A percentile compares a stretch with the other conserved stretches of the same genome.
Conservation (phyloP, 768 basidiomycete species). For the Lactarius indigo region DNA sequence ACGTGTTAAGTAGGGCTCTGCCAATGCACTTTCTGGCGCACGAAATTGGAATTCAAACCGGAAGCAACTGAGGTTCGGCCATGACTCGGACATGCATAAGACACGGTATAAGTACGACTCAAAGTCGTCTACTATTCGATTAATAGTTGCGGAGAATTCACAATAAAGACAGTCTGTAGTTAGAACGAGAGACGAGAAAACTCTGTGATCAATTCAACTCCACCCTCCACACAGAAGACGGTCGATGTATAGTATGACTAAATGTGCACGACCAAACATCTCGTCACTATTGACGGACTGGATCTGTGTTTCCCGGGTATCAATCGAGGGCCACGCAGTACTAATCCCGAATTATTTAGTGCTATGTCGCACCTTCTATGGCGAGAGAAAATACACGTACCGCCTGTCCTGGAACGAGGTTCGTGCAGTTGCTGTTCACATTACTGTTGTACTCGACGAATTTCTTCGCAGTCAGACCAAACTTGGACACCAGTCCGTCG, state of each 20-base stretch:
- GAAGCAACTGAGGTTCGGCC: too few relatives aligned
- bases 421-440: constrained; percentile 1
- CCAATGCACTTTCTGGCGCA: too few relatives aligned
- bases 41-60: too few relatives aligned
- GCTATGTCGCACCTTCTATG: too few relatives aligned
- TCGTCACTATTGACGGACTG: neutral
- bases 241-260: too few relatives aligned
- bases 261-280: neutral
- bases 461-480: neutral
- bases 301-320: neutral
- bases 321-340: constrained; percentile 14
- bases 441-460: constrained; percentile 18
- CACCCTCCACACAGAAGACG: neutral
- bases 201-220: neutral
- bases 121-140: neutral
- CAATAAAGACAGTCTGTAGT: neutral
- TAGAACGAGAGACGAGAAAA: neutral
- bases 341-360: neutral
- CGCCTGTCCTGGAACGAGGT: constrained; percentile 3
- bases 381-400: constrained; percentile 4
- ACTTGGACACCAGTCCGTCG: neutral
- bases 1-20: too few relatives aligned
- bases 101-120: neutral
- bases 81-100: too few relatives aligned
- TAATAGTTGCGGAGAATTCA: neutral